Evolutionary conservation across 1,139 yeast genomes (phyloP).

Genomic region (Taiozyma onychis): DNA sequence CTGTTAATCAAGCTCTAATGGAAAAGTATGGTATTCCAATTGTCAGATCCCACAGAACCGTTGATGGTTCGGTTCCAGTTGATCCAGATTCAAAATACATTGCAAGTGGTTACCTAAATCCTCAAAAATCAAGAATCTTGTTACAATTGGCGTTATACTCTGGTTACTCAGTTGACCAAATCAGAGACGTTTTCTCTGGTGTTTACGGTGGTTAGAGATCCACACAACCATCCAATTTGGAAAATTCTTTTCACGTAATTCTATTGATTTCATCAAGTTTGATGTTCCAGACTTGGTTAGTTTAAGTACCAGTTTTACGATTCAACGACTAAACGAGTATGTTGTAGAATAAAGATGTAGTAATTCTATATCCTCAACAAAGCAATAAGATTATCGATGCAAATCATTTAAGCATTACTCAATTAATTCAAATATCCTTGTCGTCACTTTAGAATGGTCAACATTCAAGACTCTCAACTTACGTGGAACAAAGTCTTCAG

Average conservation of each 20-base stretch:
- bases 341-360: too few relatives aligned
- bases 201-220: constrained; percentile 34
- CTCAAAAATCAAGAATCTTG: constrained; percentile 49
- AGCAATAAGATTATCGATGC: too few relatives aligned
- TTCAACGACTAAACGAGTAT: too few relatives aligned
- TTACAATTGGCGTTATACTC: constrained; percentile 49
- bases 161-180: constrained; percentile 35
- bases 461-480: too few relatives aligned
- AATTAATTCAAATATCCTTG: too few relatives aligned
- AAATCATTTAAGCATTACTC: too few relatives aligned
- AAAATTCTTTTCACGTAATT: background rate
- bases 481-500: background rate
- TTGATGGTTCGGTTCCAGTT: constrained; percentile 42
- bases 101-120: constrained; percentile 53
- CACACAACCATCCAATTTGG: background rate
- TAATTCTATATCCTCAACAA: too few relatives aligned
- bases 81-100: constrained; percentile 32
- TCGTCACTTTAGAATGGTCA: too few relatives aligned
- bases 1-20: constrained; percentile 29
- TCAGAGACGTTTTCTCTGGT: constrained; percentile 43
- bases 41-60: constrained; percentile 46
- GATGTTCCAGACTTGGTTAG: background rate
- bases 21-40: constrained; percentile 36
- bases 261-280: background rate
- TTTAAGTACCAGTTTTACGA: too few relatives aligned